These are phyloP conservation scores for Saturnispora dispora DNA, from an alignment of 805 yeast genomes.

Conservation along the genomic window DNA sequence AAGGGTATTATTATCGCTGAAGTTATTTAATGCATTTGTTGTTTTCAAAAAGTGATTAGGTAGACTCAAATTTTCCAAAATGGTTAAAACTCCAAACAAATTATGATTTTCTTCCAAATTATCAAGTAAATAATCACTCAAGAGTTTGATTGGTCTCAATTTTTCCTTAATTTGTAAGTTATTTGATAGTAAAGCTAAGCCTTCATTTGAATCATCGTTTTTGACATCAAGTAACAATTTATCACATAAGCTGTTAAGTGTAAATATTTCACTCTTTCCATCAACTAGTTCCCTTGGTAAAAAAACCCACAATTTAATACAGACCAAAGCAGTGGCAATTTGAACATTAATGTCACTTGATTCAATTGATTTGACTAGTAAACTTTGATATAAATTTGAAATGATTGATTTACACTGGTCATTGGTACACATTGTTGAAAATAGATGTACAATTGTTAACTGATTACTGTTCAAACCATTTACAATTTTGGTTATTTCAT, in stretches of 20 bases:
- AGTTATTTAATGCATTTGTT: conserved; percentile 28
- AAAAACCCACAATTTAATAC: conserved; percentile 49
- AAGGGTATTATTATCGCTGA: conserved; percentile 30
- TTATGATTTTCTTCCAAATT: conserved; percentile 7
- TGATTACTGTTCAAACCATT: conserved; percentile 6
- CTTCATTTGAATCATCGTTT: conserved; percentile 23
- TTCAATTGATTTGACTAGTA: conserved; percentile 32
- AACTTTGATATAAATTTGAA: conserved; percentile 33
- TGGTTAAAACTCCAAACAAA: conserved; percentile 33
- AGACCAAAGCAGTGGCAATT: conserved; percentile 19
- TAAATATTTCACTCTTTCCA: conserved; percentile 24
- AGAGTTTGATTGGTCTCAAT: conserved; percentile 30
- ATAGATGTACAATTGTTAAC: conserved; percentile 24
- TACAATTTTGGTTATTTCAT: conserved; percentile 14
- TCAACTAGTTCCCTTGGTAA: conserved; percentile 27
- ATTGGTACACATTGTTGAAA: conserved; percentile 42
- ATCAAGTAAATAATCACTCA: conserved; percentile 21
- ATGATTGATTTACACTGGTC: conserved; percentile 41
- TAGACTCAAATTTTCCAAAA: conserved; percentile 32
- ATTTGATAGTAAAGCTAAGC: conserved; percentile 29
- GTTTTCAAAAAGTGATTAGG: conserved; percentile 24
- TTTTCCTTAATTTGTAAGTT: conserved; percentile 26
- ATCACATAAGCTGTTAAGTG: conserved; percentile 27
- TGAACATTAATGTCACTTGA: neutral
- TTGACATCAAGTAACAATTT: conserved; percentile 24